Evolutionary conservation across 305 asterid genomes (phyloP), one percentile per base, ranked within the genome.

Genomic region (Fraxinus platypoda): DNA sequence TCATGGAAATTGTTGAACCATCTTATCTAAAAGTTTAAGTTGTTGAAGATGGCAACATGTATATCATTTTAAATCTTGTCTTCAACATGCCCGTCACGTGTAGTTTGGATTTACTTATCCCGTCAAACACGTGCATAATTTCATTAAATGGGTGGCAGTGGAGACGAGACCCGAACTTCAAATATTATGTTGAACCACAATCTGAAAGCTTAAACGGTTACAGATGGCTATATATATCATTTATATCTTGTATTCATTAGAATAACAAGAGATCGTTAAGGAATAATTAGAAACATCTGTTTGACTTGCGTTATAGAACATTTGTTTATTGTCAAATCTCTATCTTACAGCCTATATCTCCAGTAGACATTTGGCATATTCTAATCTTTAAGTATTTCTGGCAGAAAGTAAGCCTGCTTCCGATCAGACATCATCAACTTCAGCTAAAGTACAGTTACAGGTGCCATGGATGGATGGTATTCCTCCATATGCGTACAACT

Each of bases 391-490:
- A 12, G 17, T 15, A 76, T 81, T 75, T 46, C 38, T 25, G 64
- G 81, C 94, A 94, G 95, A 90, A 84, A 88, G 86, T 70, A 87
- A 87, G 76, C 68, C 85, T 15, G 87, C 82, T 80, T 75, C 91
- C 26, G 92, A 88, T 31, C 90, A 89, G 84, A 82, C 83, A 43
- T 87, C 89, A 15, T 28, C 80, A 25, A 81, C 85, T 76, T 28
- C 87, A 80, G 80, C 85, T 68, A 88, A 91, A 82, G 81, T 17
- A 49, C 96, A 86, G 86, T 86, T 90, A 86, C 96, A 91, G 84
- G 79, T 85, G 83, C 97, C 94, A 80, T 93, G 97, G 98, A 89
- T 90, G 91, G 91, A 92, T 87, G 97, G 93, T 86, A 86, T 92
- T 4, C 97, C 95, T 4, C 93, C 90, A 1, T 91, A 93, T 76